These are phyloP conservation scores for Botrytis medusae DNA, from an alignment of 2,329 filamentous ascomycete species.

Conservation along the genomic window DNA sequence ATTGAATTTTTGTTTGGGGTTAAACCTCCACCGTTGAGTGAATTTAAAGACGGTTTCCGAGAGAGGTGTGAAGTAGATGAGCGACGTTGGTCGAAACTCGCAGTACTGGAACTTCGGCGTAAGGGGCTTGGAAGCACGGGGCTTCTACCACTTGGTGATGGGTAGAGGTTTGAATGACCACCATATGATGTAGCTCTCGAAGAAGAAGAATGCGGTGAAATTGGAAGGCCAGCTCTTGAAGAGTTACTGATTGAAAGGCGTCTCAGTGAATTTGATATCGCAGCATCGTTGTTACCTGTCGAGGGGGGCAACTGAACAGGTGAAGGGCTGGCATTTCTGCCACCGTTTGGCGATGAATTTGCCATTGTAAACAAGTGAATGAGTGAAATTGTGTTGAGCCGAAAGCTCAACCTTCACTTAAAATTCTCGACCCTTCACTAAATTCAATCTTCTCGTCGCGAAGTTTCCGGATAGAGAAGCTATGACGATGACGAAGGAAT, in stretches of 20 bases:
- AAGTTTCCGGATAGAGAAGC: constrained; percentile 8
- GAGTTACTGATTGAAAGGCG: constrained; percentile 42
- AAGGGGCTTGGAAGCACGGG: constrained; percentile 37
- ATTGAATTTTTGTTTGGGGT: constrained; percentile 41
- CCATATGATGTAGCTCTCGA: constrained; percentile 10
- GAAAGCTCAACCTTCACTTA: constrained; percentile 20
- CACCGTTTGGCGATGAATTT: constrained; percentile 21
- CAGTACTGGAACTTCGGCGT: constrained; percentile 45
- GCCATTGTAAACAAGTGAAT: constrained; percentile 20
- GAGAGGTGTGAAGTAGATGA: constrained; percentile 45
- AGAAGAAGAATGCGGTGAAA: constrained; percentile 27
- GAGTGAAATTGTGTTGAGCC: constrained; percentile 6
- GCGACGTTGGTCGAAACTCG: constrained; percentile 43
- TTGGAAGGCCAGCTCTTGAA: constrained; percentile 26
- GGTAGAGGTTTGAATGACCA: constrained; percentile 26
- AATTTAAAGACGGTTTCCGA: constrained; percentile 46
- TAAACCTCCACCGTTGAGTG: constrained; percentile 43
- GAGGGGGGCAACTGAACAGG: constrained; percentile 24
- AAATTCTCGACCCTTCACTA: constrained; percentile 13
- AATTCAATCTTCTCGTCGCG: not conserved
- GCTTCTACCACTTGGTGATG: constrained; percentile 34
- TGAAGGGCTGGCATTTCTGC: constrained; percentile 23
- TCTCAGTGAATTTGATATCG: constrained; percentile 42
- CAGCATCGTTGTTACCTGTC: constrained; percentile 29
- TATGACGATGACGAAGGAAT: constrained; percentile 20